Evolutionary conservation across 768 basidiomycete genomes (phyloP).

Genomic region (Podaxis sp.): DNA sequence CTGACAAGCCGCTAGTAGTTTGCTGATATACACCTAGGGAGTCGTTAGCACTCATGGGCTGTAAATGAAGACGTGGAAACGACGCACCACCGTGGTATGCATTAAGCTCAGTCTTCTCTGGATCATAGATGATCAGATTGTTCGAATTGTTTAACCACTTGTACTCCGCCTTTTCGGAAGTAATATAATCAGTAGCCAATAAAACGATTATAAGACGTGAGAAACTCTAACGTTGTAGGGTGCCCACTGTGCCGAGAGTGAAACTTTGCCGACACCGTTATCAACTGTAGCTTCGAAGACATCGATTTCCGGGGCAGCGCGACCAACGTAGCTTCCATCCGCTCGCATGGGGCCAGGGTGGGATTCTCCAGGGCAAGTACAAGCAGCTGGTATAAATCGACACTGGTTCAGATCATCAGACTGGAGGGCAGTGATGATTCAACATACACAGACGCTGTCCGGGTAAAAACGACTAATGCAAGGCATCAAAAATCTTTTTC

Average conservation of each 20-base stretch:
- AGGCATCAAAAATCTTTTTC: background rate
- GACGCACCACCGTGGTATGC: conserved; percentile 60
- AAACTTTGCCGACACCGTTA: conserved; percentile 37
- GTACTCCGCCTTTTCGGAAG: conserved; percentile 48
- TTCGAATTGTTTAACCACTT: conserved; percentile 49
- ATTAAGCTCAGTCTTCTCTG: conserved; percentile 46
- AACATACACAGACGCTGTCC: conserved; percentile 48
- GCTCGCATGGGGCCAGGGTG: conserved; percentile 40
- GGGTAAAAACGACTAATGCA: conserved; percentile 62
- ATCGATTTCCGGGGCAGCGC: conserved; percentile 72
- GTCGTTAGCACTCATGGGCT: conserved; percentile 34
- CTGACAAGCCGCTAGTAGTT: conserved; percentile 66
- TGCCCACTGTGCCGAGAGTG: conserved; percentile 48
- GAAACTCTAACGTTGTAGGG: conserved; percentile 60
- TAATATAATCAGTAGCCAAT: background rate
- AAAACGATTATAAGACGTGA: conserved; percentile 24
- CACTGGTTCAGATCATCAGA: background rate
- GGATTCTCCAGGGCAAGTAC: conserved; percentile 43
- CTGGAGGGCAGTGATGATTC: background rate
- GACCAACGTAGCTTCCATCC: conserved; percentile 61
- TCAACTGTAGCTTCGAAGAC: conserved; percentile 57
- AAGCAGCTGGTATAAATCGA: conserved; percentile 27
- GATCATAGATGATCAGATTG: conserved; percentile 49
- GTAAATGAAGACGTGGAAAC: conserved; percentile 26
- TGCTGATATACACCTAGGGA: conserved; percentile 56